Evolutionary conservation across 306 rosid species (phyloP), one percentile per base, ranked within the genome.

Genomic region (Oemleria cerasiformis): DNA sequence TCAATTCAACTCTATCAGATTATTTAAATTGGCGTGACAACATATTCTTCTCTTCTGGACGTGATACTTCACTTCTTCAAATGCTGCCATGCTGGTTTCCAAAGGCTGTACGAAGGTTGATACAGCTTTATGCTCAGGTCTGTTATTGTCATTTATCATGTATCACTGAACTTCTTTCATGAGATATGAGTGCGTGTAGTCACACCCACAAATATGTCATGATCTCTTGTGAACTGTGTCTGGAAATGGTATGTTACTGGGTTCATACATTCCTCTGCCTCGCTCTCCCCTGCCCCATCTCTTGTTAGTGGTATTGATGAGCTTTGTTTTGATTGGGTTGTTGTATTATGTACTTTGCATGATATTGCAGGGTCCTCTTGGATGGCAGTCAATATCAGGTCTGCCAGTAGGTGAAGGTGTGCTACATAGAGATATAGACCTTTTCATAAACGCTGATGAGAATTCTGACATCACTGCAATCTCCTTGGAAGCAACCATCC

Each of bases 1-100:
- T 63, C 54, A 51, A 58, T 83, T 64, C 85, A 93, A 90, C 83
- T 86, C 81, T 93, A 63, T 80, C 93, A 10, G 97, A 88, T 48
- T 93, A 87, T 80, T 84, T 93, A 68, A 88, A 67, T 74, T 91
- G 97, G 98, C 97, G 92, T 51, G 89, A 86, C 75, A 86, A 82
- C 78, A 81, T 88, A 69, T 91, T 93, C 81, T 90, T 88, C 80
- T 91, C 96, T 54, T 72, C 94, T 34, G 98, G 88, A 77, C 90
- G 75, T 67, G 98, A 93, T 85, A 87, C 97, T 49, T 93, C 98
- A 67, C 97, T 93, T 80, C 75, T 86, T 45, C 97, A 88, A 81
- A 91, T 93, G 97, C 92, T 93, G 62, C 97, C 96, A 6, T 88
- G 92, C 89, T 93, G 97, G 98, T 88, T 91, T 86, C 91, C 98